These are phyloP conservation scores for Rehmannia glutinosa DNA, from an alignment of 257 asterid species.

Conservation along the genomic window DNA sequence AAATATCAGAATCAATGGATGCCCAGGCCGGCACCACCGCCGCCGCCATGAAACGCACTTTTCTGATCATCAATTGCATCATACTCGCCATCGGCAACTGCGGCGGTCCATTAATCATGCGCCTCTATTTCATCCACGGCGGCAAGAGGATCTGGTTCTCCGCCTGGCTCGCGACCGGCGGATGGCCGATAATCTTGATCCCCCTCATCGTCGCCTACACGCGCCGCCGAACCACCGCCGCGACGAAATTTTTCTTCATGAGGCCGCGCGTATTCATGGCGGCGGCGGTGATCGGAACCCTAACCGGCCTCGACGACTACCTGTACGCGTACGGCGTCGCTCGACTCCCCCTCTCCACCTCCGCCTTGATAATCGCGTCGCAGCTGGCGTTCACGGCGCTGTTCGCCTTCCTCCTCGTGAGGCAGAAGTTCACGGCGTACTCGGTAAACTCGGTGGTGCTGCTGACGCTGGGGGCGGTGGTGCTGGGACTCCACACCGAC, in stretches of 20 bases:
- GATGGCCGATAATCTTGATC: slow-evolving; percentile 35
- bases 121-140: slow-evolving; percentile 45
- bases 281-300: slow-evolving; percentile 30
- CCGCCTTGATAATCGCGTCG: slow-evolving; percentile 32
- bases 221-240: slow-evolving; percentile 23
- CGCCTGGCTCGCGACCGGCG: slow-evolving; percentile 39
- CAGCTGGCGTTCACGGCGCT: slow-evolving; percentile 47
- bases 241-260: slow-evolving; percentile 12
- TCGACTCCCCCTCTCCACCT: slow-evolving; percentile 43
- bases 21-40: background rate
- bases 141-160: slow-evolving; percentile 40
- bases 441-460: slow-evolving; percentile 38
- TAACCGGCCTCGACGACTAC: slow-evolving; percentile 41
- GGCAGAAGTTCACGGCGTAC: slow-evolving; percentile 39
- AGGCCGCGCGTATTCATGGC: slow-evolving; percentile 23
- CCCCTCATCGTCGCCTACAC: slow-evolving; percentile 28
- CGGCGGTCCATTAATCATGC: slow-evolving; percentile 45
- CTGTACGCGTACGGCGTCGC: slow-evolving; percentile 37
- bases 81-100: slow-evolving; percentile 36
- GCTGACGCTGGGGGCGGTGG: slow-evolving; percentile 38
- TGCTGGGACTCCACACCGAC: slow-evolving; percentile 31
- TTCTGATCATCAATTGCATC: slow-evolving; percentile 20
- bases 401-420: slow-evolving; percentile 35
- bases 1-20: slow-evolving; percentile 15
- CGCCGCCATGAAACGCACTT: slow-evolving; percentile 6